Conservation (phyloP, 2,329 filamentous ascomycete genomes). For the Orbilia oligospora region DNA sequence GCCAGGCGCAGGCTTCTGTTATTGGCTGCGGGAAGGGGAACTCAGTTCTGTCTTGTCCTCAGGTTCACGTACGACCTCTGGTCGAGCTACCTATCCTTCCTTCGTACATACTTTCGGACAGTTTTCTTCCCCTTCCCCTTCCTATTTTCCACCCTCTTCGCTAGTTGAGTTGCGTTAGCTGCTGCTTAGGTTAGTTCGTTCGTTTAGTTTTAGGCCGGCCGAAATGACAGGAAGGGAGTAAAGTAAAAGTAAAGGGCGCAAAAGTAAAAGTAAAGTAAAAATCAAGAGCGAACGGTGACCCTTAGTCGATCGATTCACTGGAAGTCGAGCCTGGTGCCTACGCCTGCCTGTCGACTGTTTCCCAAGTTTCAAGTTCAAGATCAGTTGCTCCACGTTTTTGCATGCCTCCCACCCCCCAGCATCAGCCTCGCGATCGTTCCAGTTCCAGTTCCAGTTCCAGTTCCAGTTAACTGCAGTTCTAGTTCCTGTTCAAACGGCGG, state of each 20-base stretch:
- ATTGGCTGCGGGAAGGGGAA: constrained; percentile 54
- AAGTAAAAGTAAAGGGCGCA: constrained; percentile 8
- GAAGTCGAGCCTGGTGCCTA: not conserved
- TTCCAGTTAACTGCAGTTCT: constrained; percentile 3
- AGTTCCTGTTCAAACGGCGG: constrained; percentile 46
- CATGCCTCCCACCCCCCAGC: constrained; percentile 8
- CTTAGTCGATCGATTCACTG: not conserved
- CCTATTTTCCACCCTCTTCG: constrained; percentile 6
- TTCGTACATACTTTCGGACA: not conserved
- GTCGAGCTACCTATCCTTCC: constrained; percentile 3
- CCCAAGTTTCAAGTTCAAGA: constrained; percentile 24
- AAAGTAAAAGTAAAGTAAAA: not conserved
- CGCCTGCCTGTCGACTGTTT: constrained; percentile 9
- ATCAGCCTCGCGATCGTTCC: constrained; percentile 56
- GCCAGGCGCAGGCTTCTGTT: constrained; percentile 32
- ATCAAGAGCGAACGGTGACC: constrained; percentile 40
- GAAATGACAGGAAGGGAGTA: not conserved
- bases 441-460: not conserved
- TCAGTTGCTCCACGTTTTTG: constrained; percentile 51
- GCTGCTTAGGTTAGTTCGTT: not conserved
- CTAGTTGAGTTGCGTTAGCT: constrained; percentile 4
- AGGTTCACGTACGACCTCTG: constrained; percentile 14
- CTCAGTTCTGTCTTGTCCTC: not conserved
- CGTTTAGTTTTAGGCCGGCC: constrained; percentile 11
- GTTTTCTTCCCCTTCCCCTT: constrained; percentile 4